phyloP scores from a whole-genome alignment of 2,329 filamentous ascomycete genomes.

The Sclerotinia sclerotiorum region DNA sequence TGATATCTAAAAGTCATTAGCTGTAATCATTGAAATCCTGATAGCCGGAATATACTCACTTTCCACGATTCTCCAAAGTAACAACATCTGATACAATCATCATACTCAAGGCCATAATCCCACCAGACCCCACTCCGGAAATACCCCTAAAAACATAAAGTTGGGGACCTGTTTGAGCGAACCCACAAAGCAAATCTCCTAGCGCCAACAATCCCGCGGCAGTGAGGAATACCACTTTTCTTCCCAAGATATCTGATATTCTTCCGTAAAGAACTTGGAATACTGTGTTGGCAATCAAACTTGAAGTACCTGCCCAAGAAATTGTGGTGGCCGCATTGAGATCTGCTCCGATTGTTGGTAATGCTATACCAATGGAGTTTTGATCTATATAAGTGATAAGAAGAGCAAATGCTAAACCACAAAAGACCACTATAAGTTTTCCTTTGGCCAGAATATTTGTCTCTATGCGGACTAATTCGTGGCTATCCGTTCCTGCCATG shows the following conservation, averaged over 20 bases:
- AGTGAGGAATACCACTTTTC: constrained; percentile 57
- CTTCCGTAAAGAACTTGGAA: constrained; percentile 66
- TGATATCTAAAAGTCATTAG: constrained; percentile 40
- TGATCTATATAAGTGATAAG: constrained; percentile 51
- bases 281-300: constrained; percentile 57
- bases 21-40: background rate
- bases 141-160: constrained; percentile 62
- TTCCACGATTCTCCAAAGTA: constrained; percentile 57
- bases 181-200: constrained; percentile 59
- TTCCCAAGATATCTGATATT: constrained; percentile 60
- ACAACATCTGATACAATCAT: constrained; percentile 63
- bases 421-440: constrained; percentile 53
- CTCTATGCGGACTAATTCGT: constrained; percentile 46
- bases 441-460: constrained; percentile 55
- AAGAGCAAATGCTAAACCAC: constrained; percentile 52
- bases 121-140: constrained; percentile 62
- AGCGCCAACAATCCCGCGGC: constrained; percentile 54
- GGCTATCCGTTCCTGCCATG: constrained; percentile 26
- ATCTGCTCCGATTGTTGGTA: constrained; percentile 53
- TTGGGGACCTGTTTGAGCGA: constrained; percentile 55
- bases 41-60: constrained; percentile 41
- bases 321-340: constrained; percentile 50
- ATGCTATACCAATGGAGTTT: constrained; percentile 43
- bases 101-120: constrained; percentile 58
- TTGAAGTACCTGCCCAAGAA: constrained; percentile 54